A percentile compares a stretch with the other conserved stretches of the same genome.
phyloP scores from a whole-genome alignment of 306 rosid genomes.

The Malus sieversii region DNA sequence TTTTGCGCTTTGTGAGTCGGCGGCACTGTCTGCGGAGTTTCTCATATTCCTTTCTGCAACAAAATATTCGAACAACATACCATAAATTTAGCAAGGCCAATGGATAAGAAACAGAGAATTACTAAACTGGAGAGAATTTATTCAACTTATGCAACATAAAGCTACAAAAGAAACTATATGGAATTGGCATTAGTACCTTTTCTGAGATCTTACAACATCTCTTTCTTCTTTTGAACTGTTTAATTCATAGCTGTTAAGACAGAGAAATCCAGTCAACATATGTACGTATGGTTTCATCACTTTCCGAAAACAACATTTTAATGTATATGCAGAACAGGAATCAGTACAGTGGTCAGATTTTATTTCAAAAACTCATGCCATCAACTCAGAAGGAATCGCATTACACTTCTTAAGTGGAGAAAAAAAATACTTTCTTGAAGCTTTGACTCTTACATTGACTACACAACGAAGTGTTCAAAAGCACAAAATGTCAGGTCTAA shows the following conservation, averaged over 20 bases:
- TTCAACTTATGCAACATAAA: not conserved
- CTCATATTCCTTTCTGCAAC: constrained; percentile 80
- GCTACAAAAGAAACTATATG: constrained; percentile 2
- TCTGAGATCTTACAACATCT: constrained; percentile 47
- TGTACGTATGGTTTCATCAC: not conserved
- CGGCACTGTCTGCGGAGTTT: constrained; percentile 76
- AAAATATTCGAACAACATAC: constrained; percentile 14
- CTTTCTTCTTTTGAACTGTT: constrained; percentile 80
- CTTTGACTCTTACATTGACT: not conserved
- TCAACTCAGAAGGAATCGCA: not conserved
- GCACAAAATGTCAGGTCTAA: not conserved
- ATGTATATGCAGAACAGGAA: not conserved
- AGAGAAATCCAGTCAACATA: constrained; percentile 23
- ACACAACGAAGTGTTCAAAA: not conserved
- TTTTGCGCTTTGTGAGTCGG: constrained; percentile 45
- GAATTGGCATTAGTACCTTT: constrained; percentile 48
- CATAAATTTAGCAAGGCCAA: not conserved
- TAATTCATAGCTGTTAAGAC: constrained; percentile 70
- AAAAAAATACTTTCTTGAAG: not conserved
- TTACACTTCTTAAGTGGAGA: not conserved
- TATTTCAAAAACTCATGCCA: not conserved
- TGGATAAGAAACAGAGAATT: constrained; percentile 2
- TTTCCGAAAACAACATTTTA: not conserved
- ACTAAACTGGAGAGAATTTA: not conserved
- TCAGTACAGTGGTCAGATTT: not conserved